These are phyloP conservation scores for Diutina neorugosa DNA, from an alignment of 1,139 yeast genomes.

Conservation along the genomic window DNA sequence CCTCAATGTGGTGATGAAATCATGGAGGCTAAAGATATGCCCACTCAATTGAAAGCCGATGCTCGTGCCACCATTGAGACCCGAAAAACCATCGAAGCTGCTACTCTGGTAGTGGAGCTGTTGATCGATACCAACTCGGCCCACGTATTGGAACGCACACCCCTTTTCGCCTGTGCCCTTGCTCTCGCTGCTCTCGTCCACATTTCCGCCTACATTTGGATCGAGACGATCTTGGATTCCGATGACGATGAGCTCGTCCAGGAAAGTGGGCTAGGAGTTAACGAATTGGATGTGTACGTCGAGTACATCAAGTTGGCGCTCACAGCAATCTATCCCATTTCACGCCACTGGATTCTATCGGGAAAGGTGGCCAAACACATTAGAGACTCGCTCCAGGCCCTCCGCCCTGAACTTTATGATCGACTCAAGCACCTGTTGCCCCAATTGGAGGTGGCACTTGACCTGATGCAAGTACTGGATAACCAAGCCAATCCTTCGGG, in stretches of 20 bases:
- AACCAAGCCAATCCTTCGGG: not conserved
- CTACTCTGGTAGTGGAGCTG: conserved; percentile 32
- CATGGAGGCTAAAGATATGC: conserved; percentile 10
- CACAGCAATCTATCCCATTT: conserved; percentile 33
- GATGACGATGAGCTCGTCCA: conserved; percentile 8
- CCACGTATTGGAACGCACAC: conserved; percentile 29
- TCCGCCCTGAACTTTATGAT: conserved; percentile 17
- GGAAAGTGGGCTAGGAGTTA: not conserved
- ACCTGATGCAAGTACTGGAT: not conserved
- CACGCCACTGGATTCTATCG: conserved; percentile 37
- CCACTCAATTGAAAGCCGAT: conserved; percentile 11
- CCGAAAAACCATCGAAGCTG: conserved; percentile 38
- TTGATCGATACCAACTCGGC: conserved; percentile 34
- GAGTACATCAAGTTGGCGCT: conserved; percentile 36
- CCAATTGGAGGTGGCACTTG: not conserved
- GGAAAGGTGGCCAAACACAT: conserved; percentile 32
- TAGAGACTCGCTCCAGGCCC: conserved; percentile 22
- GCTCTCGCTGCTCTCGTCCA: conserved; percentile 39
- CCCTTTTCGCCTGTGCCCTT: conserved; percentile 37
- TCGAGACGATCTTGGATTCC: conserved; percentile 15
- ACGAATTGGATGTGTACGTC: conserved; percentile 28
- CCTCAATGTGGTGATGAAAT: conserved; percentile 22
- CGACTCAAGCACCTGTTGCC: conserved; percentile 7
- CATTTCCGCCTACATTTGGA: conserved; percentile 38
- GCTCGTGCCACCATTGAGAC: conserved; percentile 36